phyloP scores from a whole-genome alignment of 1,284 basidiomycete genomes.

The Cryptococcus jaspeensis region DNA sequence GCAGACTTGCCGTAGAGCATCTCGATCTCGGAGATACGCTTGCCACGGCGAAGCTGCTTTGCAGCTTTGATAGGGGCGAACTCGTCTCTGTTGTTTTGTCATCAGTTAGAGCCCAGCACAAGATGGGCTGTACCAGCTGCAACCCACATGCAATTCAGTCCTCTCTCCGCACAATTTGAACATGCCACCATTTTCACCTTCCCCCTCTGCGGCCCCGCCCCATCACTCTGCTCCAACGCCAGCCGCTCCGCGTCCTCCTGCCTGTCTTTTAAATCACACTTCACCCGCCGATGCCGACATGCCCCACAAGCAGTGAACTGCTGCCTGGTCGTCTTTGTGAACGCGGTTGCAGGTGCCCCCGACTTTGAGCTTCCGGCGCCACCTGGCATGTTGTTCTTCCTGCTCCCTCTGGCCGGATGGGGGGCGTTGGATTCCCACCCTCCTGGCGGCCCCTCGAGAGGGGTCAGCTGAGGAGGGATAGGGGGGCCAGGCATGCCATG shows the following conservation, averaged over 20 bases:
- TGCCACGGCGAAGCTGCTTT: constrained; percentile 75
- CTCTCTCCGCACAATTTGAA: constrained; percentile 81
- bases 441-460: too few relatives aligned
- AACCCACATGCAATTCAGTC: constrained; percentile 78
- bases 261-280: constrained; percentile 47
- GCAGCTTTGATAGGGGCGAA: constrained; percentile 83
- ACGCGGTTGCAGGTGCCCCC: not conserved
- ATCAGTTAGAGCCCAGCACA: not conserved
- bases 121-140: not conserved
- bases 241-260: constrained; percentile 35
- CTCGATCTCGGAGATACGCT: constrained; percentile 77
- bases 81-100: constrained; percentile 60
- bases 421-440: constrained; percentile 13
- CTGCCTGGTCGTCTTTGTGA: constrained; percentile 59
- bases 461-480: not conserved
- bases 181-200: constrained; percentile 58
- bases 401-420: not conserved
- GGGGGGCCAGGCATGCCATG: not conserved
- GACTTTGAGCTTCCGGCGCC: not conserved
- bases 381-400: not conserved
- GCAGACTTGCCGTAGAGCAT: constrained; percentile 40
- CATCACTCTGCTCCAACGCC: constrained; percentile 13
- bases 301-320: constrained; percentile 86
- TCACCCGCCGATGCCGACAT: constrained; percentile 73
- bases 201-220: constrained; percentile 47